These are phyloP conservation scores for Pyrenochaeta sp. DNA, from an alignment of 2,329 filamentous ascomycete genomes.

Conservation along the genomic window DNA sequence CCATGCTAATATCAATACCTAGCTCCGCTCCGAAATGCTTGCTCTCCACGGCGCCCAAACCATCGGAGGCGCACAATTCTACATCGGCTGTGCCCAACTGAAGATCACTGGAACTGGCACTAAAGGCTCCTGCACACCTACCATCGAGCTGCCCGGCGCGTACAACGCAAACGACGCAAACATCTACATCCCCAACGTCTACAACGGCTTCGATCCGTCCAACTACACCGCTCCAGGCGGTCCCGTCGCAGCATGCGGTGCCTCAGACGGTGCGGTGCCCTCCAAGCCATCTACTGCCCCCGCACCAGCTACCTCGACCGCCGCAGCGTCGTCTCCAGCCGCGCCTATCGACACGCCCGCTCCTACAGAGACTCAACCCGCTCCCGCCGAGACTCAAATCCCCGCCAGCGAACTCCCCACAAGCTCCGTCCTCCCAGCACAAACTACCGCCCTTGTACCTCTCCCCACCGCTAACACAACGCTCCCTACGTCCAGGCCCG, in stretches of 20 bases:
- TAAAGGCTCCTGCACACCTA: conserved; percentile 48
- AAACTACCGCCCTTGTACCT: conserved; percentile 7
- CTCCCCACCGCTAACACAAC: conserved; percentile 10
- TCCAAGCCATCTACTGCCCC: conserved; percentile 10
- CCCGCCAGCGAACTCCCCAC: neutral
- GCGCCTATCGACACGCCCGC: neutral
- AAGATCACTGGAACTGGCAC: conserved; percentile 52
- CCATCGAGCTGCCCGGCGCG: conserved; percentile 53
- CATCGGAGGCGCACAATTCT: conserved; percentile 54
- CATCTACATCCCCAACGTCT: conserved; percentile 49
- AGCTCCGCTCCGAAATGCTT: conserved; percentile 57
- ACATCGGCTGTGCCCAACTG: conserved; percentile 55
- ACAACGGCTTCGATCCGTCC: conserved; percentile 44
- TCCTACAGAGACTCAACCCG: neutral
- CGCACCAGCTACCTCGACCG: conserved; percentile 19
- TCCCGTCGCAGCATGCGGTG: conserved; percentile 35
- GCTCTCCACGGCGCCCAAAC: conserved; percentile 53
- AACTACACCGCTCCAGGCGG: conserved; percentile 44
- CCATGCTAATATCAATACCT: neutral
- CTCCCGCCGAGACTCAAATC: neutral
- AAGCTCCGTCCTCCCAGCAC: conserved; percentile 2
- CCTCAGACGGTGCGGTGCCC: conserved; percentile 24
- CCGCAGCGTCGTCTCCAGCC: neutral
- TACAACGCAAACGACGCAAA: conserved; percentile 42
- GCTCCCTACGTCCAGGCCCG: neutral